Conservation (phyloP, 495 filamentous ascomycete species). For the Viridothelium virens region DNA sequence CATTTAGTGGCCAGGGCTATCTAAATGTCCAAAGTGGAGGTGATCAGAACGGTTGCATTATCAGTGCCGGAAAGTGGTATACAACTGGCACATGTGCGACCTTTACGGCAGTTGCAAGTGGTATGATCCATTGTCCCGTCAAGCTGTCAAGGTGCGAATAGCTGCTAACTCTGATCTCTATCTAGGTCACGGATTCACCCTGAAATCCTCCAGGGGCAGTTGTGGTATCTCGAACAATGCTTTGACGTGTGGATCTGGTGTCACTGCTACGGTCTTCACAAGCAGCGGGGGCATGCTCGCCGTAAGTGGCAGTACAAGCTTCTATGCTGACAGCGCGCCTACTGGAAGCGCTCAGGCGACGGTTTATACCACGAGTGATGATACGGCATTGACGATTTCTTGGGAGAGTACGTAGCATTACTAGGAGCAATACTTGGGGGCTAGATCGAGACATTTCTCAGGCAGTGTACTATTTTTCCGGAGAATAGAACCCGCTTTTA, state of each 20-base stretch:
- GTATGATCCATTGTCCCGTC: background rate
- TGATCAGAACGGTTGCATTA: conserved; percentile 56
- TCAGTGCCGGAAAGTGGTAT: conserved; percentile 64
- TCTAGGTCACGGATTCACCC: conserved; percentile 23
- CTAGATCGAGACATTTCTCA: too few relatives aligned
- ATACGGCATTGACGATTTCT: background rate
- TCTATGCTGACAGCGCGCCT: conserved; percentile 30
- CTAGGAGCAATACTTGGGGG: too few relatives aligned
- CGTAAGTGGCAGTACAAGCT: conserved; percentile 24
- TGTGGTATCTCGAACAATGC: conserved; percentile 25
- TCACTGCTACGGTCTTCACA: conserved; percentile 26
- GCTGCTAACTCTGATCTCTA: too few relatives aligned
- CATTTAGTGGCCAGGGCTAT: conserved; percentile 51
- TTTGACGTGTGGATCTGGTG: conserved; percentile 27
- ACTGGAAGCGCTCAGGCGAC: conserved; percentile 25
- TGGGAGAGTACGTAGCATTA: background rate
- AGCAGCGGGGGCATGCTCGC: conserved; percentile 21
- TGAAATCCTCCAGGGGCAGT: conserved; percentile 30
- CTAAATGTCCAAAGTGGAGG: conserved; percentile 48
- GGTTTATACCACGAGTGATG: background rate
- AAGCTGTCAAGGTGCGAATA: too few relatives aligned
- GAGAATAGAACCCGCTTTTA: background rate
- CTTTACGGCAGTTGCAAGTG: conserved; percentile 41
- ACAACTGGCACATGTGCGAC: conserved; percentile 61
- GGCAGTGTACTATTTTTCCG: too few relatives aligned